Base-by-base conservation (phyloP, 2,329 filamentous ascomycete genomes). In the Septoria linicola region DNA sequence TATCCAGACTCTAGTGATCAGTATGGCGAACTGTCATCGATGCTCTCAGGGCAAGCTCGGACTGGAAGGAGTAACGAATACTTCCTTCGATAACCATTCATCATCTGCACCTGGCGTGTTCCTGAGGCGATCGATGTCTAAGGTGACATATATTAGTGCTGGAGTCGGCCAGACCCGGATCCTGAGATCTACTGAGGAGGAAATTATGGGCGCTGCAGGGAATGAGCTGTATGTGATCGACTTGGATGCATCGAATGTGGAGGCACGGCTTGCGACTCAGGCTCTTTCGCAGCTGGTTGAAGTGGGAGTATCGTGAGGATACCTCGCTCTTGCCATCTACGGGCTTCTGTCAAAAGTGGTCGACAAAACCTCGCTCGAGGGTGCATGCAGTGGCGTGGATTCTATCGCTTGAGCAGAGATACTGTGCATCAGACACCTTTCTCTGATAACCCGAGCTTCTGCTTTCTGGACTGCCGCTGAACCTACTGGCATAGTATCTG, bases 11-110 rank as follows among this genome's bases (percentile, higher is more conserved):
- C 21, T 37, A 20, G 43, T 37, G 19, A 32, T 46, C 2, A 37
- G 34, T 32, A 46, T 46, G 43, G 36, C 14, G 6, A 30, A 27
- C 8, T 46, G 43, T 17, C 43, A 37, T 37, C 32, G 21, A n/a
- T 46, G 43, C n/a, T 46, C 43, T 20, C 30, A 19, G 25, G 32
- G 43, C 43, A 46, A 46, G 3, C 32, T 36, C 21, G 43, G 34
- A 17, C 17, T 31, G 1, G 34, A 30, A 30, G 20, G 34, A 19
- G 16, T 37, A 17, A 37, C 34, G 23, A 37, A 5, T 14, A 14
- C 11, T 2, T 30, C 27, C 34, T 36, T 37, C 13, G 32, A 46
- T 8, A 20, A 36, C 14, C 31, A 46, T 13, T 31, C 34, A 37
- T 46, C 34, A 23, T 31, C 43, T 27, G 31, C 43, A n/a, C 23